Evolutionary conservation across 768 basidiomycete species (phyloP), one percentile per base, ranked within the genome.

Genomic region (Suillus hirtellus): DNA sequence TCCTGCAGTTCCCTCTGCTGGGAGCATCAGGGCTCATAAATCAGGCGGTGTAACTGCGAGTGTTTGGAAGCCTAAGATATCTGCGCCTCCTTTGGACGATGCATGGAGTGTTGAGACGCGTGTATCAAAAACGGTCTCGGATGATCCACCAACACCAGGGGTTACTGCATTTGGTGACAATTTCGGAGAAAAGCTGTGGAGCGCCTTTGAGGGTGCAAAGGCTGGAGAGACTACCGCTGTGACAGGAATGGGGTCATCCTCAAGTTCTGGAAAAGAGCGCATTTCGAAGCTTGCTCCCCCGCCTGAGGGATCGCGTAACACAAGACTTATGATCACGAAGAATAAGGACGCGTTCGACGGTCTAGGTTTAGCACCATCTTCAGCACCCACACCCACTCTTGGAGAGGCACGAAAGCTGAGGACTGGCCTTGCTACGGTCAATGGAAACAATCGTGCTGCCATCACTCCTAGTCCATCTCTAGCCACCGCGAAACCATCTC

Each of bases 271-370:
- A 53, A 75, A 70, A 60, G 35, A 38, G 56, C 44, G 63, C 27
- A 35, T 63, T 24, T 70, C 72, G 27, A 76, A 69, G 53, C 66
- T 75, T 21, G 67, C 66, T 34, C 69, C 71, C 59, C 72, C 62
- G 34, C 49, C 50, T 14, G 75, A 75, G 37, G 75, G 74, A 10
- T 75, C 75, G 52, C 74, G 74, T 53, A 67, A 64, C 27, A 75
- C 73, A 10, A 75, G 69, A 60, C 66, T 76, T 37, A n/a, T 69
- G 47, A 64, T 77, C 46, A 69, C 69, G 60, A 80, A 74, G 60
- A 80, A 80, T 21, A 89, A 83, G 66, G 92, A 94, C 70, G 93
- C 92, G 5, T 94, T 94, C 65, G 89, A 90, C 42, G 92, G 89
- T 12, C 76, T 94, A 53, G 90, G 86, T 9, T 71, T 89, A 24